Evolutionary conservation across 192 early-diverging fungal species (phyloP).

Genomic region (Endogone sp.): DNA sequence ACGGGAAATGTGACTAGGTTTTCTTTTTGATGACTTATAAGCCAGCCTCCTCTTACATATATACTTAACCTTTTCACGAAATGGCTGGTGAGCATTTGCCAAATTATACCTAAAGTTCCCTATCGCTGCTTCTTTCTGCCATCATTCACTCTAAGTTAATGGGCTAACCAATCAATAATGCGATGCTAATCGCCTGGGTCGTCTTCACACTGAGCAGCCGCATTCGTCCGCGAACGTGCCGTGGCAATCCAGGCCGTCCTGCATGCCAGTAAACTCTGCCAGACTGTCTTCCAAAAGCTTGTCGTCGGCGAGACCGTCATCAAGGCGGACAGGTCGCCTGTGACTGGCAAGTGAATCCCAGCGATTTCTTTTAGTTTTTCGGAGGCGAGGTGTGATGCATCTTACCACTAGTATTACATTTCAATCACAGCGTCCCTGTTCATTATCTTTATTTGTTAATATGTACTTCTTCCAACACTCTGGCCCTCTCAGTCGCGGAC

Average conservation of each 20-base stretch:
- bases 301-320: slow-evolving; percentile 79
- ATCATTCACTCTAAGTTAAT: too few species aligned
- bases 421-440: slow-evolving; percentile 10
- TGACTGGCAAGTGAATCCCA: slow-evolving; percentile 63
- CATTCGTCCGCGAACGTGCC: slow-evolving; percentile 62
- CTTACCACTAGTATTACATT: not conserved
- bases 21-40: not conserved
- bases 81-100: not conserved
- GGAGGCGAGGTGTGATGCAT: not conserved
- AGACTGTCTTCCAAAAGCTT: slow-evolving; percentile 81
- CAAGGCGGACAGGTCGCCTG: slow-evolving; percentile 95
- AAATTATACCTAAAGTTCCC: not conserved
- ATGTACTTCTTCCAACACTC: not conserved
- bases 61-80: not conserved
- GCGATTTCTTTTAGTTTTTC: not conserved
- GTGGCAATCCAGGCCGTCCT: slow-evolving; percentile 91
- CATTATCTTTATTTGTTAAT: not conserved
- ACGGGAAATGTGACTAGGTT: too few species aligned
- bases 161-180: too few species aligned
- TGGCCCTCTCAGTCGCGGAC: slow-evolving; percentile 71
- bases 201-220: slow-evolving; percentile 4
- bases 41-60: slow-evolving; percentile 1
- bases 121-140: not conserved
- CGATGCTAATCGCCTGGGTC: too few species aligned
- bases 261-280: slow-evolving; percentile 83